These are phyloP conservation scores for Alloteropsis semialata DNA, from an alignment of 176 grass and related monocot genomes.

Conservation along the genomic window DNA sequence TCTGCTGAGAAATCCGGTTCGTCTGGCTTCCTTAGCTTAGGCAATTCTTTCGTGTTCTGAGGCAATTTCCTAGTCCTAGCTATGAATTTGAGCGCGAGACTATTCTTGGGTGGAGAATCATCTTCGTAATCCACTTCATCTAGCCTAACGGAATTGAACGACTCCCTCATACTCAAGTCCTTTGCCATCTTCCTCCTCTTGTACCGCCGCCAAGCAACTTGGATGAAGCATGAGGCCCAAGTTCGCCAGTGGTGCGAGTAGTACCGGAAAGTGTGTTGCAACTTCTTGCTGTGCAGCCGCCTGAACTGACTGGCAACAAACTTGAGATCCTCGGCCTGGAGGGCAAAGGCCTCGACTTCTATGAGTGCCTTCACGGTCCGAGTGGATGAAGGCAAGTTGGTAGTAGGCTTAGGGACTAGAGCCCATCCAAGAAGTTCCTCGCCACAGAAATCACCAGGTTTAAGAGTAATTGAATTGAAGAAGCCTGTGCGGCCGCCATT, in stretches of 20 bases:
- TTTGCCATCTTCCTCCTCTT: conserved; percentile 70
- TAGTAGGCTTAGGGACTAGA: conserved; percentile 69
- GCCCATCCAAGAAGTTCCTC: conserved; percentile 97
- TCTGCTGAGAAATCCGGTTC: conserved; percentile 92
- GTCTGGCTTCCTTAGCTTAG: conserved; percentile 75
- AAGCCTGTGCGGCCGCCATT: conserved; percentile 89
- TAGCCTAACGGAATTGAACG: conserved; percentile 56
- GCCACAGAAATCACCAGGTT: conserved; percentile 78
- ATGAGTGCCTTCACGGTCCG: conserved; percentile 63
- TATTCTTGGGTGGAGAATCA: conserved; percentile 40
- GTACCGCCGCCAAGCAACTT: conserved; percentile 83
- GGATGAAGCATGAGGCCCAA: conserved; percentile 92
- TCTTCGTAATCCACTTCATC: conserved; percentile 46
- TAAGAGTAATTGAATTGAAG: conserved; percentile 79
- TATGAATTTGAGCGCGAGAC: conserved; percentile 59
- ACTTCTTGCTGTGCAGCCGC: conserved; percentile 83
- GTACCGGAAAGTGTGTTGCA: conserved; percentile 86
- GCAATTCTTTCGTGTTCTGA: conserved; percentile 55
- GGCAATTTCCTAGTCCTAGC: conserved; percentile 64
- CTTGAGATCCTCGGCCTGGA: conserved; percentile 88
- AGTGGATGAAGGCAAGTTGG: conserved; percentile 87
- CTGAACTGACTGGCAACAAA: conserved; percentile 95
- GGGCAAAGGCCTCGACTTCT: conserved; percentile 87
- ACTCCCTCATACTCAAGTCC: conserved; percentile 80
- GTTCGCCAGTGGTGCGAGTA: conserved; percentile 89